phyloP scores from a whole-genome alignment of 225 moss, liverwort and hornwort genomes.

The Physcomitrium patens region DNA sequence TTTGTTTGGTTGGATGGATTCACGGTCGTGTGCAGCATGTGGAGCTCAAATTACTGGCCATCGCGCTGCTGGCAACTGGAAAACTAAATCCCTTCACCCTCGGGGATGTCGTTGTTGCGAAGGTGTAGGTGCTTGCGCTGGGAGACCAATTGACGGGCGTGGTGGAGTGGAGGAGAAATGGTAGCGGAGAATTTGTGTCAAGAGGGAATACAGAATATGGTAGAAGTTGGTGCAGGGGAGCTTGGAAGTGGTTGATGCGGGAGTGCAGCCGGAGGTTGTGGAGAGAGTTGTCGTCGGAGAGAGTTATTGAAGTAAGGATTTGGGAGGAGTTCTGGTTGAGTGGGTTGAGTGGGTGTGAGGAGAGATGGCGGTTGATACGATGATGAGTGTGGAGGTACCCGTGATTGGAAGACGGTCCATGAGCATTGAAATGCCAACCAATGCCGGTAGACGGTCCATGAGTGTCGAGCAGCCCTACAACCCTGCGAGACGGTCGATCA shows the following conservation, averaged over 20 bases:
- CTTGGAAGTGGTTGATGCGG: not conserved
- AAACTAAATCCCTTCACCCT: too few relatives aligned
- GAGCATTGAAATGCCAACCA: slow-evolving; percentile 36
- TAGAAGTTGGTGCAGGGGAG: slow-evolving; percentile 12
- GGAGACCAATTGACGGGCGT: not conserved
- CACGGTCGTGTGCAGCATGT: slow-evolving; percentile 25
- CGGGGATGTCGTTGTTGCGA: not conserved
- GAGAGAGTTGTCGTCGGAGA: not conserved
- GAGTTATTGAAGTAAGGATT: not conserved
- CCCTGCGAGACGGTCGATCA: slow-evolving; percentile 43
- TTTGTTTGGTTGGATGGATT: slow-evolving; percentile 3
- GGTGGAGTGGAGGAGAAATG: not conserved
- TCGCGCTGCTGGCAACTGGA: not conserved
- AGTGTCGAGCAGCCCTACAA: slow-evolving; percentile 36
- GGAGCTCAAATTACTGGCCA: slow-evolving; percentile 31
- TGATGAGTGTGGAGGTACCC: slow-evolving; percentile 48
- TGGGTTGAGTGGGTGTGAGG: slow-evolving; percentile 6
- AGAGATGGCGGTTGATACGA: slow-evolving; percentile 45
- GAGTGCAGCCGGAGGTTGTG: slow-evolving; percentile 3
- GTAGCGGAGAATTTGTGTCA: not conserved
- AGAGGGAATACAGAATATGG: not conserved
- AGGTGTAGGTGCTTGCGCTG: slow-evolving; percentile 7
- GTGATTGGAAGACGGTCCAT: slow-evolving; percentile 37
- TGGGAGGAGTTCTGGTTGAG: not conserved
- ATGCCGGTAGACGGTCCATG: slow-evolving; percentile 33